Evolutionary conservation across 495 filamentous ascomycete genomes (phyloP), one percentile per base, ranked within the genome.

Genomic region (Neurospora tetrasperma): DNA sequence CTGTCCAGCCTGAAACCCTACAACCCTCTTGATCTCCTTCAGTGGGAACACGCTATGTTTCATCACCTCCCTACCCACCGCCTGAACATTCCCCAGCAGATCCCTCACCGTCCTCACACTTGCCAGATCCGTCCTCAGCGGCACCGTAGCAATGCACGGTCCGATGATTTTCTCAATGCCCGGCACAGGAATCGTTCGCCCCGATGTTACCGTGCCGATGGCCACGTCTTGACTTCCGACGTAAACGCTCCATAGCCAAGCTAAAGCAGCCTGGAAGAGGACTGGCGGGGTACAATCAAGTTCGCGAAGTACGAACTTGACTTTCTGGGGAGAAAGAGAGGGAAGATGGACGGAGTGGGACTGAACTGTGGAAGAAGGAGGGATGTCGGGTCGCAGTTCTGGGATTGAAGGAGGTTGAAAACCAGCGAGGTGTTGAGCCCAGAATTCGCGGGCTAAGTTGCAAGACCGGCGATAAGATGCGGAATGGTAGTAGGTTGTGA

Each of bases 151-250:
- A 70, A 96, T 88, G 73, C 88, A 92, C 0, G 93, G 93, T 0
- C 93, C 93, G 70, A 92, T 79, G 27, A 93, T 87, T 16, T 88
- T 82, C 70, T 96, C 92, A 59, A 95, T 88, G 0, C 85, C 86
- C 5, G 84, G 72, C 10, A 94, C 75, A 2, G 92, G 87, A 27
- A 91, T 76, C 7, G 89, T 92, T 42, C 93, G 84, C 5, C 93
- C 93, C 39, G 93, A 95, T 40, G 89, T 88, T 16, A 94, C 90
- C 9, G 87, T 88, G 3, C 94, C 94, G 72, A 96, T 89, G 6
- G 89, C 85, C 7, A 94, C 85, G 78, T 97, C 94, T 12, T 86
- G 81, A 42, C 81, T 85, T 31, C 89, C 91, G 14, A 89, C 78
- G 73, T 93, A 86, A 7, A 82, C 83, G 8, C 86, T 81, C 75